phyloP scores from a whole-genome alignment of 208 protist species.

The Leishmania aethiopica region DNA sequence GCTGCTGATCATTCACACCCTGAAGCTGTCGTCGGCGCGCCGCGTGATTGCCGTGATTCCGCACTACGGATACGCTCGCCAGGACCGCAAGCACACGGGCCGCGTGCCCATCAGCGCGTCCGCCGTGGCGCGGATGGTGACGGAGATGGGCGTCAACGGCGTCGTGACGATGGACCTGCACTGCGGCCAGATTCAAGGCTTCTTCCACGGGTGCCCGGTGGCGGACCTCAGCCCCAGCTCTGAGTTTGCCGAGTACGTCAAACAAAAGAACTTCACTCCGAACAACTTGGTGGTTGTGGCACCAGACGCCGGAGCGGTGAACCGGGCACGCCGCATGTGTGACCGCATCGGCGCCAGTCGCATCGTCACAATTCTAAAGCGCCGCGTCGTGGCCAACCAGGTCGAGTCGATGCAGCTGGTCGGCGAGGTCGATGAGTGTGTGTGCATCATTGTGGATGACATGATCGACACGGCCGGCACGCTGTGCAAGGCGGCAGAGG shows the following conservation, averaged over 20 bases:
- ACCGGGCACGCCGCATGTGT: slow-evolving; percentile 85
- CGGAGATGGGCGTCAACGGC: slow-evolving; percentile 88
- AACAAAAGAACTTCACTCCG: slow-evolving; percentile 72
- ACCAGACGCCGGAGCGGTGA: slow-evolving; percentile 96
- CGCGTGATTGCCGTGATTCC: slow-evolving; percentile 95
- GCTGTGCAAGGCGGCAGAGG: slow-evolving; percentile 94
- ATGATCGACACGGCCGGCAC: slow-evolving; percentile 98
- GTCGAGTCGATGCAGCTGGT: slow-evolving; percentile 95
- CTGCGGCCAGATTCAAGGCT: slow-evolving; percentile 95
- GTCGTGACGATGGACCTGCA: slow-evolving; percentile 96
- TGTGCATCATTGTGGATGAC: slow-evolving; percentile 97
- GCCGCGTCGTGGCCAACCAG: slow-evolving; percentile 93
- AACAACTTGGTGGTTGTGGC: slow-evolving; percentile 93
- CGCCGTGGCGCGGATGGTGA: slow-evolving; percentile 94
- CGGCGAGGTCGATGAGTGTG: slow-evolving; percentile 94
- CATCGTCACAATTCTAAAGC: slow-evolving; percentile 96
- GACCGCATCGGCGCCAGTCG: slow-evolving; percentile 82
- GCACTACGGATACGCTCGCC: slow-evolving; percentile 96
- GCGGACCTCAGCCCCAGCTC: slow-evolving; percentile 90
- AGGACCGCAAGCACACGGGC: slow-evolving; percentile 95
- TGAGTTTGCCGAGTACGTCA: slow-evolving; percentile 88
- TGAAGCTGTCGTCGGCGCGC: slow-evolving; percentile 88
- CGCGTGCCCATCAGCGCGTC: slow-evolving; percentile 96
- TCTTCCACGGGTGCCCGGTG: slow-evolving; percentile 94
- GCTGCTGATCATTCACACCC: slow-evolving; percentile 93